Evolutionary conservation across 495 filamentous ascomycete species (phyloP), one percentile per base, ranked within the genome.

Genomic region (Aspergillus nidulans): DNA sequence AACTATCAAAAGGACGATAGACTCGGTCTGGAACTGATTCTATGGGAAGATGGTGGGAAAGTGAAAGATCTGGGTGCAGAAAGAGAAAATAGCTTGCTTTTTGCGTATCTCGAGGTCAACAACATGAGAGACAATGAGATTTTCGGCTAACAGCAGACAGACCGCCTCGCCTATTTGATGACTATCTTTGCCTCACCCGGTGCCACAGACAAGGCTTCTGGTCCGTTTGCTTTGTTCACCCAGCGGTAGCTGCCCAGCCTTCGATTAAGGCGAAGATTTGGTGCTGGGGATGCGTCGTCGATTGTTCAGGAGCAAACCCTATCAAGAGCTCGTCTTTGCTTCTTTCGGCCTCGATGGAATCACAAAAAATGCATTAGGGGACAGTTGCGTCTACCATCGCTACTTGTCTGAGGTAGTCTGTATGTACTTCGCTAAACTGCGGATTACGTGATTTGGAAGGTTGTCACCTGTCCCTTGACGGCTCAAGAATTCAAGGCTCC

Each of bases 391-490:
- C 30, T 7, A 34, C 8, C 30, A 6, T 34, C 10, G 8, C 30
- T 12, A 12, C 8, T 34, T 13, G 15, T 34, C 15, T 12, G 30
- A 34, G 30, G 2, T 13, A 34, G 8, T 12, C 4, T 34, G 2
- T n/a, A n/a, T n/a, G n/a, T n/a, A n/a, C 26, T 30, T 30, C 26
- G 26, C 10, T 10, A 4, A 30, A 30, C 24, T 39, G 20, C 32
- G 47, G 47, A 49, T 49, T 49, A 49, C 47, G 47, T 49, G 47
- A 49, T 39, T 39, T 49, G 6, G 4, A 45, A 21, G n/a, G n/a
- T n/a, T 25, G 42, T 13, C 19, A 26, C 13, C 19, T 23, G 9
- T 45, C 3, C 4, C 38, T 19, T 12, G n/a, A 19, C 19, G n/a
- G 15, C 19, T 26, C 21, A 15, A n/a, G n/a, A n/a, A n/a, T n/a